Percentiles rank a stretch among this genome's conserved stretches.
Conservation (phyloP, 495 filamentous ascomycete species). For the Penicillium steckii region DNA sequence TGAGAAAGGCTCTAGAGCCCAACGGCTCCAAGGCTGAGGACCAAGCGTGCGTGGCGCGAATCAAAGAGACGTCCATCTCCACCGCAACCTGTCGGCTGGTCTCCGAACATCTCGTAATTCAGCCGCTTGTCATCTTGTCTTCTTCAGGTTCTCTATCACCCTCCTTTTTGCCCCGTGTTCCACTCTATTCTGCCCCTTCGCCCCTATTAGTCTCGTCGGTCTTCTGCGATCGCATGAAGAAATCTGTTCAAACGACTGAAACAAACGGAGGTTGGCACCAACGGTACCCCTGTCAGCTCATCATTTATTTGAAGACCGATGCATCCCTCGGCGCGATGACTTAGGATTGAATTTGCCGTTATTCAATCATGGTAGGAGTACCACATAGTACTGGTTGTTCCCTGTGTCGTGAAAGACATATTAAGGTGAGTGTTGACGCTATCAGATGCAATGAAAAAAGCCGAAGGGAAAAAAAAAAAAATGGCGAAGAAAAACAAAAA, state of each 20-base stretch:
- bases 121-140: neutral
- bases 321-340: slow-evolving; percentile 9
- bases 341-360: slow-evolving; percentile 4
- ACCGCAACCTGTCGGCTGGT: slow-evolving; percentile 5
- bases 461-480: too few species aligned
- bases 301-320: neutral
- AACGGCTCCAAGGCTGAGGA: neutral
- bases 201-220: neutral
- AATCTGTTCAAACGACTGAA: neutral
- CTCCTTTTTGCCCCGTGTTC: neutral
- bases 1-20: too few species aligned
- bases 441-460: too few species aligned
- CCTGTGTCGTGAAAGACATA: slow-evolving; percentile 36
- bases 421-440: slow-evolving; percentile 37
- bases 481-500: too few species aligned
- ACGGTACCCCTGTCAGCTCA: neutral
- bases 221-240: neutral
- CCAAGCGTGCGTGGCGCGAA: slow-evolving; percentile 3
- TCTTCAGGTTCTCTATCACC: neutral
- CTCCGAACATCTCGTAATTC: neutral
- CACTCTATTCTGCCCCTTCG: neutral
- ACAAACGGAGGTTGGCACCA: neutral
- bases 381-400: slow-evolving; percentile 40
- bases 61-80: slow-evolving; percentile 4
- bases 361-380: slow-evolving; percentile 36